Evolutionary conservation across 2,329 filamentous ascomycete genomes (phyloP).

Genomic region (Nemania abortiva): DNA sequence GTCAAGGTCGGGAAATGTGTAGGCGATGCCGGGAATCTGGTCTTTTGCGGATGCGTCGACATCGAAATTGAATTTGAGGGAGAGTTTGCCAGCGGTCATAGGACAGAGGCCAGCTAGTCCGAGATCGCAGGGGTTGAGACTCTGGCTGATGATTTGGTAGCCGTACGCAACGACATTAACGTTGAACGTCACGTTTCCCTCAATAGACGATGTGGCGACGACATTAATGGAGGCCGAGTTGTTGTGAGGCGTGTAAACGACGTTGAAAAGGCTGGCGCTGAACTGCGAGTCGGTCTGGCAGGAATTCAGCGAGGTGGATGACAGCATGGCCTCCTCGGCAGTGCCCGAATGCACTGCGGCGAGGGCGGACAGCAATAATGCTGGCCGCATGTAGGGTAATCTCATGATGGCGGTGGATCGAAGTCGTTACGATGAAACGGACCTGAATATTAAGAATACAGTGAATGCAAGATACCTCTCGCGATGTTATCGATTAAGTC

Average conservation of each 20-base stretch:
- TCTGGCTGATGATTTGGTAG: constrained; percentile 74
- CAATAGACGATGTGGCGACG: constrained; percentile 83
- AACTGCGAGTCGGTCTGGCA: constrained; percentile 89
- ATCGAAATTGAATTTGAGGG: constrained; percentile 77
- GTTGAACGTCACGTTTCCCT: constrained; percentile 84
- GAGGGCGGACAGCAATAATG: constrained; percentile 60
- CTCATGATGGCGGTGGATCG: constrained; percentile 57
- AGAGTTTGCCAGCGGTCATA: constrained; percentile 87
- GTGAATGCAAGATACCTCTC: constrained; percentile 21
- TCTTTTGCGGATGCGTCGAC: constrained; percentile 63
- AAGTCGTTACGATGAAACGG: constrained; percentile 21
- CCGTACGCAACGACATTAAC: constrained; percentile 85
- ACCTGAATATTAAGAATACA: constrained; percentile 35
- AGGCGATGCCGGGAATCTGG: constrained; percentile 81
- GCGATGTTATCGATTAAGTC: constrained; percentile 34
- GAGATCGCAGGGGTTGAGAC: constrained; percentile 80
- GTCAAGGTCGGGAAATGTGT: constrained; percentile 85
- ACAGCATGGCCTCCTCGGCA: constrained; percentile 73
- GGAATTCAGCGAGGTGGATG: constrained; percentile 84
- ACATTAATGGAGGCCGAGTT: constrained; percentile 79
- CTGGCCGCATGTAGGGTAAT: constrained; percentile 59
- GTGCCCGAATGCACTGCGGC: constrained; percentile 61
- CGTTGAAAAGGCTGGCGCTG: constrained; percentile 88
- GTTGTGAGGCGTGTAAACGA: constrained; percentile 82
- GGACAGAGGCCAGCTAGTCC: constrained; percentile 84